phyloP scores from a whole-genome alignment of 108 stramenopile species.

The Conticribra guillardii region DNA sequence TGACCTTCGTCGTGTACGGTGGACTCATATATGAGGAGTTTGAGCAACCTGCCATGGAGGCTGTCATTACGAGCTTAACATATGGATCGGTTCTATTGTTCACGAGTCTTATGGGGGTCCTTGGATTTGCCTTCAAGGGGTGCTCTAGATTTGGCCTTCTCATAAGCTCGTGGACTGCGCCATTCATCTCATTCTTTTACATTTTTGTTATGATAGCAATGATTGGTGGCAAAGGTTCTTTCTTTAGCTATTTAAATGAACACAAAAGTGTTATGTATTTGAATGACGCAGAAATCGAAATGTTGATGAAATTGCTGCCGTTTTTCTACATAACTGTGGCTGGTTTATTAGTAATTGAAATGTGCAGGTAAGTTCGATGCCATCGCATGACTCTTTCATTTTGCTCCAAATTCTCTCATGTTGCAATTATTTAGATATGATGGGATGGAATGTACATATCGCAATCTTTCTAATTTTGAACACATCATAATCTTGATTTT shows the following conservation, averaged over 20 bases:
- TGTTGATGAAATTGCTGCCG: constrained; percentile 18
- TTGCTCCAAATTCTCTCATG: neutral
- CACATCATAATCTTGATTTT: neutral
- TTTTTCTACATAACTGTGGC: constrained; percentile 23
- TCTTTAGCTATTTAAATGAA: constrained; percentile 33
- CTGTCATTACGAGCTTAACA: constrained; percentile 16
- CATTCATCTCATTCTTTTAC: constrained; percentile 32
- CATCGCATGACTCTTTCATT: no score
- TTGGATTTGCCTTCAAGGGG: constrained; percentile 27
- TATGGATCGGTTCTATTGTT: constrained; percentile 24
- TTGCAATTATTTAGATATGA: no score
- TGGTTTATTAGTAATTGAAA: constrained; percentile 24
- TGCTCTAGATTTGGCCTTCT: constrained; percentile 32
- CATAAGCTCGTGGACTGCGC: constrained; percentile 25
- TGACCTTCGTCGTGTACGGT: constrained; percentile 24
- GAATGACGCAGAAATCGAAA: constrained; percentile 15
- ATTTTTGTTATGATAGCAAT: constrained; percentile 28
- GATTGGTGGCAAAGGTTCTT: neutral
- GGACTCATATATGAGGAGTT: constrained; percentile 19
- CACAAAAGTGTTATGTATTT: constrained; percentile 30
- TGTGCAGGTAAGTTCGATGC: constrained; percentile 19
- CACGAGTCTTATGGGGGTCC: constrained; percentile 25
- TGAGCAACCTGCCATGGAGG: constrained; percentile 33
- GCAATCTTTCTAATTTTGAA: no score
- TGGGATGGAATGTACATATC: no score